These are phyloP conservation scores for Anastatica hierochuntica DNA, from an alignment of 345 rosid genomes.

Conservation along the genomic window DNA sequence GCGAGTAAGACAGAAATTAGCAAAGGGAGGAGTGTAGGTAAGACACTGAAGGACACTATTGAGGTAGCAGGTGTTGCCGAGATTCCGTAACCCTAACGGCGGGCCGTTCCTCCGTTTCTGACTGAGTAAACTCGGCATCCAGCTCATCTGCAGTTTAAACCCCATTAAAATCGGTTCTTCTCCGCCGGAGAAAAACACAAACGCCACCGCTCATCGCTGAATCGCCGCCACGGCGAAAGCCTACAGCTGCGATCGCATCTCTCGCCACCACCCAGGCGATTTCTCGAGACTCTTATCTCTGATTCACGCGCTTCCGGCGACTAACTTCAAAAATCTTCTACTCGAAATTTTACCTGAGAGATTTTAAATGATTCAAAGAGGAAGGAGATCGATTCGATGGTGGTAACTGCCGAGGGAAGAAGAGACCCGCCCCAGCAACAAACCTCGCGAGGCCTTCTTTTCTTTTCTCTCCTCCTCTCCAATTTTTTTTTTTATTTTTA, in stretches of 20 bases:
- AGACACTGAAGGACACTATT: slow-evolving; percentile 94
- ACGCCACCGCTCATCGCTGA: slow-evolving; percentile 20
- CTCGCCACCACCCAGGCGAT: not conserved
- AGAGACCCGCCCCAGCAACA: slow-evolving; percentile 31
- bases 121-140: slow-evolving; percentile 88
- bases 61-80: slow-evolving; percentile 95
- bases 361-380: not conserved
- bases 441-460: slow-evolving; percentile 22
- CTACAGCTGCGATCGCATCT: slow-evolving; percentile 28
- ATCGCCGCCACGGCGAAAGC: slow-evolving; percentile 24
- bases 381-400: slow-evolving; percentile 17
- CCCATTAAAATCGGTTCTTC: slow-evolving; percentile 33
- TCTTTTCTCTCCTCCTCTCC: not conserved
- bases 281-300: not conserved
- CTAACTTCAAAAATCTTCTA: not conserved
- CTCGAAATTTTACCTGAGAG: not conserved
- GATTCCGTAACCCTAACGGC: slow-evolving; percentile 86
- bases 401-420: slow-evolving; percentile 30
- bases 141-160: slow-evolving; percentile 72
- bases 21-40: slow-evolving; percentile 96
- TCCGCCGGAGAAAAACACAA: slow-evolving; percentile 21
- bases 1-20: slow-evolving; percentile 79
- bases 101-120: slow-evolving; percentile 66
- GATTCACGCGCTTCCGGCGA: slow-evolving; percentile 3
- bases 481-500: not conserved